Evolutionary conservation across 2,329 filamentous ascomycete genomes (phyloP).

Genomic region (Metarhizium anisopliae): DNA sequence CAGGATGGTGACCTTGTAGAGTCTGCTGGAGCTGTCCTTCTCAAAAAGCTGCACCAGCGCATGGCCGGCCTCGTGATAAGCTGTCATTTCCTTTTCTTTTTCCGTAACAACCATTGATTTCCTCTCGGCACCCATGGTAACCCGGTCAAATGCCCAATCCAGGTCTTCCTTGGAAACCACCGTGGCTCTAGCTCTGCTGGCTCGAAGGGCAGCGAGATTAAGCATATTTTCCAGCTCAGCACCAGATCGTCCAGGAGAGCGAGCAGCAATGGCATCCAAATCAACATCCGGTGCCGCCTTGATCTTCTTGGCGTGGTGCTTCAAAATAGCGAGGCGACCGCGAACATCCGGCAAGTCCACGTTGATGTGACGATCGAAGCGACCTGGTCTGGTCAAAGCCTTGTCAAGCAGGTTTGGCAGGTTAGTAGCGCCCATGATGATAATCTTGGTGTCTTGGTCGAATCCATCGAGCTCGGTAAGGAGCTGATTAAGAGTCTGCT

Average conservation of each 20-base stretch:
- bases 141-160: slow-evolving; percentile 97
- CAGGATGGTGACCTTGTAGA: slow-evolving; percentile 97
- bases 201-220: slow-evolving; percentile 90
- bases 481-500: slow-evolving; percentile 95
- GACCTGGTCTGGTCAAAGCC: slow-evolving; percentile 84
- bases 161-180: slow-evolving; percentile 73
- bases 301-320: slow-evolving; percentile 90
- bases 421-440: slow-evolving; percentile 94
- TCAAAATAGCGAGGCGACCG: slow-evolving; percentile 83
- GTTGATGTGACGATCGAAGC: slow-evolving; percentile 87
- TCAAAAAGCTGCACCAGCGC: slow-evolving; percentile 82
- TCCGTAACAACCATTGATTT: slow-evolving; percentile 83
- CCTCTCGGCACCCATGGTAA: slow-evolving; percentile 92
- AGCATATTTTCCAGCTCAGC: slow-evolving; percentile 95
- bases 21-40: slow-evolving; percentile 57
- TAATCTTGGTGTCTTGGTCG: slow-evolving; percentile 86
- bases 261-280: slow-evolving; percentile 71
- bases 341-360: slow-evolving; percentile 89
- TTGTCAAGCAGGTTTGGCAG: slow-evolving; percentile 92
- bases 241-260: slow-evolving; percentile 86
- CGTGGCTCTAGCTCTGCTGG: slow-evolving; percentile 75
- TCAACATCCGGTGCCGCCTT: slow-evolving; percentile 75
- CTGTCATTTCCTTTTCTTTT: slow-evolving; percentile 93
- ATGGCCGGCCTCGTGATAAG: slow-evolving; percentile 93
- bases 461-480: slow-evolving; percentile 96